Base-by-base conservation (phyloP, 768 basidiomycete species). In the Leucosporidium creatinivorum region DNA sequence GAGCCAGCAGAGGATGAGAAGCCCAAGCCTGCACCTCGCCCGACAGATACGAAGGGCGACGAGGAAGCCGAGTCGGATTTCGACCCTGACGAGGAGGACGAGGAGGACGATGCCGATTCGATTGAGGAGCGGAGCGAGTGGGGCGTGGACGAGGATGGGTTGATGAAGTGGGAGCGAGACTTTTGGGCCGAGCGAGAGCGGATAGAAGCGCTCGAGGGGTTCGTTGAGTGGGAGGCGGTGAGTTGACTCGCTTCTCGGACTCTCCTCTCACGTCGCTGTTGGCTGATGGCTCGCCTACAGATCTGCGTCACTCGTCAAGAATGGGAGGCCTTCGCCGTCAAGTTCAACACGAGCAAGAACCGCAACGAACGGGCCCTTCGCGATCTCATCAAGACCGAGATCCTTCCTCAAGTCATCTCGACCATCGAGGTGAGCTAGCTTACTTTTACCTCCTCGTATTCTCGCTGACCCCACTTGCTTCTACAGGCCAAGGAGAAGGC, bases 191-290 rank as follows among this genome's bases (percentile, higher is more conserved):
- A 68, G 50, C 31, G 69, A n/a, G 62, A 67, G 28, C 56, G 59
- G 58, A 52, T 50, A 30, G 63, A 57, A 31, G 65, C 58, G 13
- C 39, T 44, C 7, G 80, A 80, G 2, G 83, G 83, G 58, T 89
- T 89, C 73, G 77, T 90, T 50, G 92, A 94, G 78, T 97, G 93
- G 93, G 90, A 94, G 80, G 88, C 89, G 74, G 93, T 91, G 67
- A 74, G 78, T 75, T 6, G 49, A 15, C n/a, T 49, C 15, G 54
- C 36, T 39, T 44, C 61, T 50, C 60, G 10, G 0, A 6, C 39
- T 60, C 18, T 49, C 52, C n/a, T n/a, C n/a, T n/a, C n/a, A n/a
- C n/a, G n/a, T n/a, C n/a, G n/a, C n/a, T n/a, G n/a, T n/a, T n/a
- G n/a, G n/a, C n/a, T n/a, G n/a, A n/a, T n/a, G n/a, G n/a, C n/a